Conservation (phyloP, 139 green algal species). For the Haematococcus sp. region DNA sequence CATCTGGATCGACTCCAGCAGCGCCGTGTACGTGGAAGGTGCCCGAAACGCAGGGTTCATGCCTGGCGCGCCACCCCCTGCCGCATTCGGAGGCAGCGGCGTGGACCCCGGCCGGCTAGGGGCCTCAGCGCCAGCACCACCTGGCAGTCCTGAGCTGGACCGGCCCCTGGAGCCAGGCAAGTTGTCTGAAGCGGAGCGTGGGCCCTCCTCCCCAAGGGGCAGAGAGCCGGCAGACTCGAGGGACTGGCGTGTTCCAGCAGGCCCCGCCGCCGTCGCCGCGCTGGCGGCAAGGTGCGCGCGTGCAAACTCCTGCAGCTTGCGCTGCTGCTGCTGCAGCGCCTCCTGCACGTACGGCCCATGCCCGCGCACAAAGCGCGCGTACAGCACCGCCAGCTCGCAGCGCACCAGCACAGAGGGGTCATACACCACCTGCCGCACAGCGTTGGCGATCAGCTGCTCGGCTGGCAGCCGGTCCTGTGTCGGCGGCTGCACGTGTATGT, state of each 20-base stretch:
- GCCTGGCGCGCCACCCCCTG: background rate
- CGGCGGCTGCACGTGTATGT: slow-evolving; percentile 9
- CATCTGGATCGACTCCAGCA: slow-evolving; percentile 67
- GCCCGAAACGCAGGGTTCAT: background rate
- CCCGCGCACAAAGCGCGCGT: slow-evolving; percentile 66
- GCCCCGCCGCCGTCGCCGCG: no score
- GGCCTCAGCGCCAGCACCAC: background rate
- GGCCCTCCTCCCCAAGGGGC: no score
- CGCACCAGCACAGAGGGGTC: slow-evolving; percentile 71
- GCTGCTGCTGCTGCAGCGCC: slow-evolving; percentile 30
- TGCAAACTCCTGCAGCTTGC: slow-evolving; percentile 22
- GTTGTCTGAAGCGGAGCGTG: no score
- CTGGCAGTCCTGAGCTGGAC: background rate
- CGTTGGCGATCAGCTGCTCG: slow-evolving; percentile 47
- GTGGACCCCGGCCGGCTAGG: background rate
- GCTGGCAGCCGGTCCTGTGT: slow-evolving; percentile 42
- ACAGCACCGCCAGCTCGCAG: slow-evolving; percentile 71
- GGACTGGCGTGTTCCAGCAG: no score
- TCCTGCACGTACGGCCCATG: slow-evolving; percentile 50
- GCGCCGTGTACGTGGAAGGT: slow-evolving; percentile 14
- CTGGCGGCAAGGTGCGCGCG: background rate
- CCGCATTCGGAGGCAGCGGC: background rate
- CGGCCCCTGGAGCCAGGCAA: no score
- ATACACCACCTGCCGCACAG: slow-evolving; percentile 57
- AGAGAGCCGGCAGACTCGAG: no score